Percentiles rank a stretch among this genome's conserved stretches.
Conservation (phyloP, 805 yeast species). For the Kluyveromyces lactis region DNA sequence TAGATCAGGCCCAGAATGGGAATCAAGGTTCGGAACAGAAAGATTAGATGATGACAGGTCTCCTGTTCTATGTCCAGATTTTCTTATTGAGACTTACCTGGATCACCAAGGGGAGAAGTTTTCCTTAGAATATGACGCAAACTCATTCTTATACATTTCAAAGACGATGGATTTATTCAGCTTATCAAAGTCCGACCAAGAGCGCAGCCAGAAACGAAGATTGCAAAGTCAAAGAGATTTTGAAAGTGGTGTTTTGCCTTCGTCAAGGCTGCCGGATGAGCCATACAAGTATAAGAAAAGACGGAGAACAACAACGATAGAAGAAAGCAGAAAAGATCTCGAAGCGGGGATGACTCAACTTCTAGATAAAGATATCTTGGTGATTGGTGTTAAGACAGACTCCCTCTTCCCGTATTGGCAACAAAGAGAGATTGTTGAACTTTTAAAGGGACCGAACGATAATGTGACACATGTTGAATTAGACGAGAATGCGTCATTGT, state of each 20-base stretch:
- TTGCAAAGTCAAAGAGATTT: slow-evolving; percentile 28
- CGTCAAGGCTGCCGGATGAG: slow-evolving; percentile 11
- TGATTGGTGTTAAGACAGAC: slow-evolving; percentile 90
- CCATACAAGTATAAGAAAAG: slow-evolving; percentile 33
- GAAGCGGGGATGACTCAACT: slow-evolving; percentile 55
- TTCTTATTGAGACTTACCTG: slow-evolving; percentile 81
- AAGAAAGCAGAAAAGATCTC: slow-evolving; percentile 55
- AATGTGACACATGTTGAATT: slow-evolving; percentile 62
- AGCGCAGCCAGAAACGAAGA: slow-evolving; percentile 37
- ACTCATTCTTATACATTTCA: slow-evolving; percentile 76
- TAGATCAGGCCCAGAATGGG: slow-evolving; percentile 97
- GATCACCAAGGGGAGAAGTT: slow-evolving; percentile 96
- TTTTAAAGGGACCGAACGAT: slow-evolving; percentile 35
- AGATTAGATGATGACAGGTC: slow-evolving; percentile 69
- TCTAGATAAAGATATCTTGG: slow-evolving; percentile 57
- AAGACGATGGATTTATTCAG: slow-evolving; percentile 96
- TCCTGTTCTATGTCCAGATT: slow-evolving; percentile 91
- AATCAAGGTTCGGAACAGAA: slow-evolving; percentile 79
- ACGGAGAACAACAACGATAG: slow-evolving; percentile 42
- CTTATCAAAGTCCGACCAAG: slow-evolving; percentile 44
- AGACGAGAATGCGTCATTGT: slow-evolving; percentile 66
- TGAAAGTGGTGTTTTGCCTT: slow-evolving; percentile 18
- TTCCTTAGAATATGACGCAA: slow-evolving; percentile 84
- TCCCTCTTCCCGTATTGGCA: slow-evolving; percentile 93
- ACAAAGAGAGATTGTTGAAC: slow-evolving; percentile 69